phyloP scores from a whole-genome alignment of 1,284 basidiomycete species.

The Microbotryomycetes sp. region DNA sequence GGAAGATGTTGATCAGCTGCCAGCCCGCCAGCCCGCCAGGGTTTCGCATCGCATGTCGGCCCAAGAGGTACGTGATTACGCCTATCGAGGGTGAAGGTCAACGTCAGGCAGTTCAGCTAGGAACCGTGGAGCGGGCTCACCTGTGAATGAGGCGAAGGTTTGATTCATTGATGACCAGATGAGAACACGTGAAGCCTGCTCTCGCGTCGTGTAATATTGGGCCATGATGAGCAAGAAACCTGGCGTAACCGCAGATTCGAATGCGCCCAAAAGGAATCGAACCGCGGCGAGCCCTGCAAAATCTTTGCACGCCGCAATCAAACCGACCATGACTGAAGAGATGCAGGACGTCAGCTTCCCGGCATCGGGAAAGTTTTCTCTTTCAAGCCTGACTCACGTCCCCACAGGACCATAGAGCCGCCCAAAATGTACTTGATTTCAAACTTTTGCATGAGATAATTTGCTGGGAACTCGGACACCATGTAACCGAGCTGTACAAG shows the following conservation, averaged over 20 bases:
- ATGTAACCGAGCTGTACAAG: constrained; percentile 32
- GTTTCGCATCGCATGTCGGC: background rate
- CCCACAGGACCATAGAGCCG: constrained; percentile 11
- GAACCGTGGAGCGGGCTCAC: background rate
- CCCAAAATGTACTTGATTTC: constrained; percentile 33
- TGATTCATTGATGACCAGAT: background rate
- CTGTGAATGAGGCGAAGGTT: background rate
- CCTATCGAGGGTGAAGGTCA: no score
- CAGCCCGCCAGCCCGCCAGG: background rate
- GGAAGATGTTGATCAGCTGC: background rate
- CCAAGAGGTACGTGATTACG: background rate
- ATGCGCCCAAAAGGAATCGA: constrained; percentile 38
- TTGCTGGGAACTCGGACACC: constrained; percentile 27
- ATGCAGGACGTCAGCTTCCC: background rate
- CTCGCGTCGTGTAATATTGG: constrained; percentile 35
- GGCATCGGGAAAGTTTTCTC: background rate
- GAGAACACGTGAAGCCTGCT: background rate
- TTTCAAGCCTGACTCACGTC: constrained; percentile 2
- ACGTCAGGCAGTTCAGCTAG: no score
- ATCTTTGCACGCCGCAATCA: constrained; percentile 35
- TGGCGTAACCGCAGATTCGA: constrained; percentile 28
- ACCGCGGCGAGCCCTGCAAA: constrained; percentile 33
- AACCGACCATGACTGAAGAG: constrained; percentile 16
- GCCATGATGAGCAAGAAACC: constrained; percentile 8
- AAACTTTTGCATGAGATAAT: constrained; percentile 33